These are phyloP conservation scores for Aaosphaeria arxii DNA, from an alignment of 2,329 filamentous ascomycete genomes.

Conservation along the genomic window DNA sequence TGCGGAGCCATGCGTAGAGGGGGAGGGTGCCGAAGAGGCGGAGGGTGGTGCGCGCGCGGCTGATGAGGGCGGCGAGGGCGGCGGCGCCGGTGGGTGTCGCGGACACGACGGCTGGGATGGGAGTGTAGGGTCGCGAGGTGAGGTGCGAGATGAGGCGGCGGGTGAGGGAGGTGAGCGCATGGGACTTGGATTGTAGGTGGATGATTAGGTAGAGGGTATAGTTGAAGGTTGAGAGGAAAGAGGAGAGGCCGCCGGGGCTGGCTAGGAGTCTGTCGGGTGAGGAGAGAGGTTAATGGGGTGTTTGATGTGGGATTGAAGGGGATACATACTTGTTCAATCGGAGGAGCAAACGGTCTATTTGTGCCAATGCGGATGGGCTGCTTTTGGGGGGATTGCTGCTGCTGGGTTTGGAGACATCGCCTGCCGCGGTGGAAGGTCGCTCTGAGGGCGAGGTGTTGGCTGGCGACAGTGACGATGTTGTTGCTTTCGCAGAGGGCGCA, in stretches of 20 bases:
- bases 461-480: slow-evolving; percentile 7
- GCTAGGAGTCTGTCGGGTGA: slow-evolving; percentile 37
- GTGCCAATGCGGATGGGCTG: slow-evolving; percentile 23
- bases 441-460: slow-evolving; percentile 4
- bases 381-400: slow-evolving; percentile 2
- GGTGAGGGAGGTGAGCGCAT: slow-evolving; percentile 24
- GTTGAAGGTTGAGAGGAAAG: slow-evolving; percentile 47
- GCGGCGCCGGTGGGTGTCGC: slow-evolving; percentile 29
- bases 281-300: slow-evolving; percentile 3
- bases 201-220: slow-evolving; percentile 46
- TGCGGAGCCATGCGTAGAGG: slow-evolving; percentile 44
- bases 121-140: slow-evolving; percentile 23
- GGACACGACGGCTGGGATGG: slow-evolving; percentile 4
- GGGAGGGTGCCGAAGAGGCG: slow-evolving; percentile 44
- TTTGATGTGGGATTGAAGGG: not conserved
- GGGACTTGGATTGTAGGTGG: slow-evolving; percentile 40
- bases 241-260: slow-evolving; percentile 42
- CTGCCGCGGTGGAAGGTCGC: slow-evolving; percentile 1
- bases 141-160: slow-evolving; percentile 32
- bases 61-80: slow-evolving; percentile 38
- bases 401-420: slow-evolving; percentile 26
- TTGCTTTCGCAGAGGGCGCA: slow-evolving; percentile 31
- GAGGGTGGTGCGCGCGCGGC: slow-evolving; percentile 42
- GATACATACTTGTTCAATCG: slow-evolving; percentile 43
- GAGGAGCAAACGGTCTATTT: slow-evolving; percentile 39